phyloP scores from a whole-genome alignment of 2,329 filamentous ascomycete species.

The Emericellopsis atlantica region DNA sequence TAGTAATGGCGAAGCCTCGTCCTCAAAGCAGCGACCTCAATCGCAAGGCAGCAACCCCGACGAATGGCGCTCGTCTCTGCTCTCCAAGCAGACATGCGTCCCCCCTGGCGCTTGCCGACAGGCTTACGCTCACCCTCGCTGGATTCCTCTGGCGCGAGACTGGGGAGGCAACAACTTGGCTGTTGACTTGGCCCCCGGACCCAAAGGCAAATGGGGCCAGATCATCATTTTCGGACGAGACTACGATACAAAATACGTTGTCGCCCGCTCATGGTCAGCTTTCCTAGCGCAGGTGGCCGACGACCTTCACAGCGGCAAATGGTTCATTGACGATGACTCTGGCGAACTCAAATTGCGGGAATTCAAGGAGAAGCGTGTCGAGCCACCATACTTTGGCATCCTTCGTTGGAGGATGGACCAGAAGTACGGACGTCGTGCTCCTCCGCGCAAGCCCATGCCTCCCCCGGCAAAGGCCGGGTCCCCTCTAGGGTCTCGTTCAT shows the following conservation, averaged over 20 bases:
- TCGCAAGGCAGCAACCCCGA: slow-evolving; percentile 42
- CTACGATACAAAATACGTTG: slow-evolving; percentile 96
- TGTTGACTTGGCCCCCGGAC: slow-evolving; percentile 82
- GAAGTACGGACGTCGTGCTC: slow-evolving; percentile 64
- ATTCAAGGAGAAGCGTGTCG: slow-evolving; percentile 79
- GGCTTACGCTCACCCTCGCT: slow-evolving; percentile 83
- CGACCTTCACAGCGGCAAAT: slow-evolving; percentile 80
- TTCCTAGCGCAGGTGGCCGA: slow-evolving; percentile 83
- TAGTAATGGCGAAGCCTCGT: slow-evolving; percentile 51
- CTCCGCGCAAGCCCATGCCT: slow-evolving; percentile 40
- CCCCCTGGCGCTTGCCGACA: slow-evolving; percentile 80
- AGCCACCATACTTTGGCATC: slow-evolving; percentile 90
- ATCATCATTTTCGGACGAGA: slow-evolving; percentile 94
- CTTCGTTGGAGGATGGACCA: slow-evolving; percentile 91
- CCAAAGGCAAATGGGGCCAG: slow-evolving; percentile 86
- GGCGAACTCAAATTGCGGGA: slow-evolving; percentile 85
- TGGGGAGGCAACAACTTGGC: slow-evolving; percentile 98
- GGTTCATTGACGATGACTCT: slow-evolving; percentile 84
- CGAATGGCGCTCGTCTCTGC: slow-evolving; percentile 72
- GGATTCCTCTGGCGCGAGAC: slow-evolving; percentile 92
- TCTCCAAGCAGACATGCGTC: slow-evolving; percentile 75
- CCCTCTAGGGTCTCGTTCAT: slow-evolving; percentile 32
- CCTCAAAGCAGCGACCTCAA: slow-evolving; percentile 44
- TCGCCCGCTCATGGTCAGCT: slow-evolving; percentile 81
- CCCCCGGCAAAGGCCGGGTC: slow-evolving; percentile 25